Conservation (phyloP, 805 yeast species). For the Saturnispora sanitii region DNA sequence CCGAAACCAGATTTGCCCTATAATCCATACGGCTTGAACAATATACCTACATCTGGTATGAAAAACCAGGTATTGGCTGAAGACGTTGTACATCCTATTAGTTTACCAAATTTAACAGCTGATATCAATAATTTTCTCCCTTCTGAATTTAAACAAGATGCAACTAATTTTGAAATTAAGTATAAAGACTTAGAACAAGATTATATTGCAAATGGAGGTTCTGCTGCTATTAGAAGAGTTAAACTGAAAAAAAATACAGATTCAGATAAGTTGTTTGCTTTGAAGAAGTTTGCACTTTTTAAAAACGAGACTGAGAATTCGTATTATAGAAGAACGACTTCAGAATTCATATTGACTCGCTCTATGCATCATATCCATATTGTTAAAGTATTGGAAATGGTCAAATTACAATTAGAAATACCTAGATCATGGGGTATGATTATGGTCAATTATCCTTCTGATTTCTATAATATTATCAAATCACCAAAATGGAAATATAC, state of each 20-base stretch:
- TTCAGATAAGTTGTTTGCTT: conserved; percentile 39
- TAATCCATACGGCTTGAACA: conserved; percentile 53
- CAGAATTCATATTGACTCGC: conserved; percentile 56
- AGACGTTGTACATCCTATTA: conserved; percentile 1
- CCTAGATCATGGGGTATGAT: conserved; percentile 72
- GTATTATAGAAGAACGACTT: conserved; percentile 53
- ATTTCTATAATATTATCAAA: conserved; percentile 45
- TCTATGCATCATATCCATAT: conserved; percentile 48
- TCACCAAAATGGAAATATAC: conserved; percentile 50
- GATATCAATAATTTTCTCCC: conserved; percentile 62
- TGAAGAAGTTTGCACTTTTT: conserved; percentile 54
- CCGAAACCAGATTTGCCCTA: conserved; percentile 34
- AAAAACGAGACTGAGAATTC: conserved; percentile 35
- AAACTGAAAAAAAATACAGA: conserved; percentile 28
- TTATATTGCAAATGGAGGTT: conserved; percentile 59
- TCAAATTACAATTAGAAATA: conserved; percentile 49
- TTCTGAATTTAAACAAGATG: conserved; percentile 36
- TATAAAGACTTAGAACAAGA: conserved; percentile 37
- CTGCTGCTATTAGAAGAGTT: conserved; percentile 51
- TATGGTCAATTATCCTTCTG: conserved; percentile 55
- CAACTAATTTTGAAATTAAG: conserved; percentile 41
- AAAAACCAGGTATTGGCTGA: not conserved
- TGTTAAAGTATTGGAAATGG: conserved; percentile 42
- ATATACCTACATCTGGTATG: conserved; percentile 7
- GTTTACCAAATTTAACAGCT: conserved; percentile 47